A percentile compares a stretch with the other conserved stretches of the same genome.
Conservation (phyloP, 2,329 filamentous ascomycete genomes). For the Talaromyces pinophilus region DNA sequence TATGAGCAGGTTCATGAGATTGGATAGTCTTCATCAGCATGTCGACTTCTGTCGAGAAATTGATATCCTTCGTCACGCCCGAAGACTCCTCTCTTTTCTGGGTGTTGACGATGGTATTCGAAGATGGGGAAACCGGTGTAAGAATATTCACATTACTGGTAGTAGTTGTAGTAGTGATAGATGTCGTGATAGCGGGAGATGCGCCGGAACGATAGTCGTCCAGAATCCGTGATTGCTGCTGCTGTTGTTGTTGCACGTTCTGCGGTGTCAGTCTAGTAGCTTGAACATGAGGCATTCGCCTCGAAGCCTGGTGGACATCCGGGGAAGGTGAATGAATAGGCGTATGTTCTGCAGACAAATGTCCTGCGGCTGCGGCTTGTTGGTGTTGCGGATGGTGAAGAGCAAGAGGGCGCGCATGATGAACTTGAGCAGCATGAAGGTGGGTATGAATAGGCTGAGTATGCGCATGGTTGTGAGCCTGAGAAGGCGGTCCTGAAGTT, state of each 20-base stretch:
- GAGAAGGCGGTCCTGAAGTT: constrained; percentile 12
- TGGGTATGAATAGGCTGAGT: constrained; percentile 7
- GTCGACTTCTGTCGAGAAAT: constrained; percentile 81
- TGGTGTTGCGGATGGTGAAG: constrained; percentile 9
- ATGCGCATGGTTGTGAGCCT: constrained; percentile 13
- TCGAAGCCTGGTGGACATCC: constrained; percentile 8
- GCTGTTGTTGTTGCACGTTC: constrained; percentile 13
- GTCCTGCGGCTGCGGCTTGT: constrained; percentile 9
- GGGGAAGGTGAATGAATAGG: constrained; percentile 19
- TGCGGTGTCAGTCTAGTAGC: constrained; percentile 2
- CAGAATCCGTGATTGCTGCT: constrained; percentile 3
- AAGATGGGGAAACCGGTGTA: constrained; percentile 8
- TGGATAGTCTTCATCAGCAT: constrained; percentile 88
- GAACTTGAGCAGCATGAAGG: neutral
- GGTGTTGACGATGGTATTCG: neutral
- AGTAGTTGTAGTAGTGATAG: constrained; percentile 3
- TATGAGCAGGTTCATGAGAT: constrained; percentile 34
- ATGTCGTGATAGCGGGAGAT: neutral
- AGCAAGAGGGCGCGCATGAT: constrained; percentile 1
- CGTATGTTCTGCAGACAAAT: constrained; percentile 14
- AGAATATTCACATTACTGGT: neutral
- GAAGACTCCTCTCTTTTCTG: constrained; percentile 18
- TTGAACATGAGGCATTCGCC: constrained; percentile 11
- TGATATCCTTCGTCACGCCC: constrained; percentile 45
- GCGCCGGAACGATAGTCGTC: constrained; percentile 16